These are phyloP conservation scores for Bipolaris bicolor DNA, from an alignment of 2,329 filamentous ascomycete genomes.

Conservation along the genomic window DNA sequence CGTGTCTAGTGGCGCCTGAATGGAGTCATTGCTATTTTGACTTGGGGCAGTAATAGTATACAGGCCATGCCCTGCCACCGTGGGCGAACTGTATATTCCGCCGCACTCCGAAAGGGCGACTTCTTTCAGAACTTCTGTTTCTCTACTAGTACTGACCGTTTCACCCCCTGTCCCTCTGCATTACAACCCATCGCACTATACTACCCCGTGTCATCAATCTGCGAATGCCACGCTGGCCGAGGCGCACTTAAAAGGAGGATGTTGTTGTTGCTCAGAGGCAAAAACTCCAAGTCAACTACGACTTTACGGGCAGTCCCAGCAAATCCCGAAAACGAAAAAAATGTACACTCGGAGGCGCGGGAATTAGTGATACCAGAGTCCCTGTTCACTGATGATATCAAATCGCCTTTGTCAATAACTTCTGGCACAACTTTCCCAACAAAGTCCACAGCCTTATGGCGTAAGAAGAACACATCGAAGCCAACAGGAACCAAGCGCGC, in stretches of 20 bases:
- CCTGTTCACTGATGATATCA: constrained; percentile 34
- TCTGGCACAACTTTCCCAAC: constrained; percentile 23
- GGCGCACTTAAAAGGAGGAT: constrained; percentile 24
- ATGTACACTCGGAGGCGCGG: constrained; percentile 47
- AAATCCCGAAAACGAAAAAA: constrained; percentile 25
- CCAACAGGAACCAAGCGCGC: constrained; percentile 19
- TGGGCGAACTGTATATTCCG: constrained; percentile 19
- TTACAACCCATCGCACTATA: constrained; percentile 7
- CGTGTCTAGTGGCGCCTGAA: constrained; percentile 18
- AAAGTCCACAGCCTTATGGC: constrained; percentile 21
- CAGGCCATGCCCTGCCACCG: constrained; percentile 25
- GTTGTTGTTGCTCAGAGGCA: constrained; percentile 29
- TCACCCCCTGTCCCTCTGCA: constrained; percentile 6
- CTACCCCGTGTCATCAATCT: constrained; percentile 1
- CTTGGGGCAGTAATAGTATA: constrained; percentile 21
- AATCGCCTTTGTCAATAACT: constrained; percentile 26
- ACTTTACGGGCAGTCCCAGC: constrained; percentile 47
- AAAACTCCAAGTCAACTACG: constrained; percentile 33
- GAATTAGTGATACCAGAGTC: constrained; percentile 38
- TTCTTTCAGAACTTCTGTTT: constrained; percentile 16
- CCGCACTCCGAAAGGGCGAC: constrained; percentile 15
- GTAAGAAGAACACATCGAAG: constrained; percentile 17
- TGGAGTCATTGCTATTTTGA: constrained; percentile 30
- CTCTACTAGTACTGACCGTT: not conserved
- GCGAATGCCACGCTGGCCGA: not conserved